Conservation (phyloP, 2,329 filamentous ascomycete genomes). For the Ascocoryne sarcoides region DNA sequence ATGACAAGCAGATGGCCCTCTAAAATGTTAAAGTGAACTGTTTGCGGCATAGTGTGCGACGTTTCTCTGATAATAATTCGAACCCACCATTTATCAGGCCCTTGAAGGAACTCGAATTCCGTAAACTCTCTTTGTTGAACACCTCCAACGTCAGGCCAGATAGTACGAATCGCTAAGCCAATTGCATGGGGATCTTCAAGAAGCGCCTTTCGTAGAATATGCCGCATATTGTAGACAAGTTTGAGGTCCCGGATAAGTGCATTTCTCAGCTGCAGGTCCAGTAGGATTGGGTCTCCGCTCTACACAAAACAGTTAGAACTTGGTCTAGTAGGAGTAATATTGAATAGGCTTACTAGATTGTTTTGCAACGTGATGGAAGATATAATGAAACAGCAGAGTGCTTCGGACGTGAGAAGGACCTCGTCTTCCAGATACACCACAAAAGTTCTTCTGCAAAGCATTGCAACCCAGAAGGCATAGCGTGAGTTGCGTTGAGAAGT, state of each 20-base stretch:
- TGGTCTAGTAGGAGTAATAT: background rate
- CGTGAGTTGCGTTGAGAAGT: conserved; percentile 31
- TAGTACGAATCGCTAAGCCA: background rate
- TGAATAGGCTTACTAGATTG: conserved; percentile 27
- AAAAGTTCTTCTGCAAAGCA: conserved; percentile 47
- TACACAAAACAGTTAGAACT: background rate
- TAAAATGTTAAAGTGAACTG: conserved; percentile 1
- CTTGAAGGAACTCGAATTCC: background rate
- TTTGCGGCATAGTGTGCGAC: background rate
- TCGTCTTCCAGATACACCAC: conserved; percentile 8
- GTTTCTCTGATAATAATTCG: background rate
- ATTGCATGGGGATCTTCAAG: background rate
- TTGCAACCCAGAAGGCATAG: conserved; percentile 44
- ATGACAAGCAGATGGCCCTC: background rate
- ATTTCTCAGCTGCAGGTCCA: conserved; percentile 30
- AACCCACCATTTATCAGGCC: conserved; percentile 1
- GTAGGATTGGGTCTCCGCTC: conserved; percentile 26
- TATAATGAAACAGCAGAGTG: conserved; percentile 29
- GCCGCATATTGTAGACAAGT: conserved; percentile 19
- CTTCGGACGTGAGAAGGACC: conserved; percentile 1
- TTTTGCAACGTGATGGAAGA: conserved; percentile 40
- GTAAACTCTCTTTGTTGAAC: background rate
- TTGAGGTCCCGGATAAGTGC: conserved; percentile 40
- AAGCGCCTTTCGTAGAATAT: background rate
- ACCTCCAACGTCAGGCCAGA: background rate